Evolutionary conservation across 202 grass and related monocot species (phyloP).

Genomic region (Bolboschoenoplectus hybrid): DNA sequence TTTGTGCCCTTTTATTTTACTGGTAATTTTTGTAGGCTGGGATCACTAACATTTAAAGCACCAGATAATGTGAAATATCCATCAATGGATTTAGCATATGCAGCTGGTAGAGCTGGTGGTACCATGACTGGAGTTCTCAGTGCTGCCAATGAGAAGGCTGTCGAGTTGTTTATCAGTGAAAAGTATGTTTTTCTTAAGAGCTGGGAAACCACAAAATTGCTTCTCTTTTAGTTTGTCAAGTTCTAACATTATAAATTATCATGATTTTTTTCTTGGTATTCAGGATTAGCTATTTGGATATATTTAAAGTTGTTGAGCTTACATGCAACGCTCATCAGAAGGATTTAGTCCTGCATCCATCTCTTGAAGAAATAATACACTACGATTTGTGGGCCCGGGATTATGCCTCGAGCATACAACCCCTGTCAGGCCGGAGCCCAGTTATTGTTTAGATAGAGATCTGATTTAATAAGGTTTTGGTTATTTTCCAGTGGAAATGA

Average conservation of each 20-base stretch:
- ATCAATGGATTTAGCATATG: slow-evolving; percentile 87
- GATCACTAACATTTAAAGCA: slow-evolving; percentile 87
- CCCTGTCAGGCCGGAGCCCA: slow-evolving; percentile 56
- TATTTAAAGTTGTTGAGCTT: slow-evolving; percentile 92
- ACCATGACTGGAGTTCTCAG: slow-evolving; percentile 99
- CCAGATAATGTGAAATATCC: slow-evolving; percentile 93
- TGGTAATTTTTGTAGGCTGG: slow-evolving; percentile 57
- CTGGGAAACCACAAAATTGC: slow-evolving; percentile 7
- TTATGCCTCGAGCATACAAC: slow-evolving; percentile 59
- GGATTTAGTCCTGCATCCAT: slow-evolving; percentile 63
- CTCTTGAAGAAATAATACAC: slow-evolving; percentile 90
- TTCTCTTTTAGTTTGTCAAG: slow-evolving; percentile 42
- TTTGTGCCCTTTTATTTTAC: background rate
- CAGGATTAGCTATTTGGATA: slow-evolving; percentile 94
- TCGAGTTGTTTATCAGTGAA: slow-evolving; percentile 94
- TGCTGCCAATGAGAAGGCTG: slow-evolving; percentile 98
- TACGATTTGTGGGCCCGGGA: slow-evolving; percentile 90
- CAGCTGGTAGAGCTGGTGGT: slow-evolving; percentile 88
- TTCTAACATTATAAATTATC: background rate
- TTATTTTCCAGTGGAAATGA: background rate
- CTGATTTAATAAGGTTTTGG: background rate
- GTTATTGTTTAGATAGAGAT: slow-evolving; percentile 50
- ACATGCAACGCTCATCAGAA: slow-evolving; percentile 73
- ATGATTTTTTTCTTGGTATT: slow-evolving; percentile 21
- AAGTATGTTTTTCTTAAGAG: slow-evolving; percentile 56